Evolutionary conservation across 2,329 filamentous ascomycete genomes (phyloP).

Genomic region (Neurospora crassa): DNA sequence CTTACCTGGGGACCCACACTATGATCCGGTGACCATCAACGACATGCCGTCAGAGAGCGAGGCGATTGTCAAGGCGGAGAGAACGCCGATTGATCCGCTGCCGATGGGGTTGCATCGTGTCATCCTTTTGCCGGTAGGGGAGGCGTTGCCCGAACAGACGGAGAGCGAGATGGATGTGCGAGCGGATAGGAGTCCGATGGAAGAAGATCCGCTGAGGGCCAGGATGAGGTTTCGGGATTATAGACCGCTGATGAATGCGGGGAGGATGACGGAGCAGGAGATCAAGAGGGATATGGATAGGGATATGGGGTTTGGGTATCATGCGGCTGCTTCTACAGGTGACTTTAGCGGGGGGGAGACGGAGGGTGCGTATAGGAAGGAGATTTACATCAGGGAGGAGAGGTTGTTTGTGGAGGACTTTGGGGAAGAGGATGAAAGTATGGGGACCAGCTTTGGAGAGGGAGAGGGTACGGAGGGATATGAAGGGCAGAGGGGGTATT

Average conservation of each 20-base stretch:
- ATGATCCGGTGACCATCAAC: not conserved
- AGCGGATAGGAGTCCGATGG: constrained; percentile 8
- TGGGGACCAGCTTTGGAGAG: not conserved
- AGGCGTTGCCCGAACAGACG: constrained; percentile 10
- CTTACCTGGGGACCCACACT: not conserved
- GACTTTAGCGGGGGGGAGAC: not conserved
- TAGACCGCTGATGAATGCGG: not conserved
- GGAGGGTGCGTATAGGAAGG: not conserved
- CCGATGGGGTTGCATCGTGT: constrained; percentile 12
- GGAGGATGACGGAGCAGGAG: not conserved
- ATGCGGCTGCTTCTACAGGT: not conserved
- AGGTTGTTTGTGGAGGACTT: not conserved
- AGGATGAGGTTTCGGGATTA: not conserved
- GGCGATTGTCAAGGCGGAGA: not conserved
- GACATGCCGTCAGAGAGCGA: not conserved
- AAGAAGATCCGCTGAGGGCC: constrained; percentile 9
- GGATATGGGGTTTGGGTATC: not conserved
- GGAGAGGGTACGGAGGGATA: not conserved
- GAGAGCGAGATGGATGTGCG: constrained; percentile 15
- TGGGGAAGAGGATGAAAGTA: not conserved
- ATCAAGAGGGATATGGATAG: not conserved
- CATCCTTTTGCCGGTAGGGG: constrained; percentile 12
- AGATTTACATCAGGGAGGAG: not conserved
- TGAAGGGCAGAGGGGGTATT: not conserved
- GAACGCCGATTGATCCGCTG: constrained; percentile 11